Evolutionary conservation across 805 yeast species (phyloP).

Genomic region (Wickerhamiella galacta): DNA sequence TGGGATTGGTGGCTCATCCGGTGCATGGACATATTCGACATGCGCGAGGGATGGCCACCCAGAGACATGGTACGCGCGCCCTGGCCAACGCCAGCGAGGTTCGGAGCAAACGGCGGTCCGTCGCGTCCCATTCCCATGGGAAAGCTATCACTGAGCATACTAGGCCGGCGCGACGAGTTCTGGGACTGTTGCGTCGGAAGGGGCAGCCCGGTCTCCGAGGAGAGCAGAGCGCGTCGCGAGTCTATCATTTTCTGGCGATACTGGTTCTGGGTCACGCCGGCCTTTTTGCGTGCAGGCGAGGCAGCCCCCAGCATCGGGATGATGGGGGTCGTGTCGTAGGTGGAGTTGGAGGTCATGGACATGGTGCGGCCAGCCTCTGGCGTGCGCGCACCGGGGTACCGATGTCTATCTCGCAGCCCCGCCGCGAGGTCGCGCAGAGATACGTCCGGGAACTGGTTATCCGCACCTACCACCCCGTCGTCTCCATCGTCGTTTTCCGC

Average conservation of each 20-base stretch:
- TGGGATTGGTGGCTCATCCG: too few species aligned
- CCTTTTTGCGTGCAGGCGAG: conserved; percentile 4
- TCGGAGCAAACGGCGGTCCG: background rate
- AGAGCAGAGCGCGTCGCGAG: conserved; percentile 12
- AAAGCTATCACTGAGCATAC: background rate
- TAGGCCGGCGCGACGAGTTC: background rate
- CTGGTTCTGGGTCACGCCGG: conserved; percentile 9
- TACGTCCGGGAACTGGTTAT: conserved; percentile 12
- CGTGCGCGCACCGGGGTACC: conserved; percentile 18
- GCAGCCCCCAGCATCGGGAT: conserved; percentile 19
- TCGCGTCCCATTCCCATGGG: background rate
- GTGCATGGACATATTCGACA: background rate
- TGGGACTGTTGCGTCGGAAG: conserved; percentile 5
- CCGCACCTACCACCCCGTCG: conserved; percentile 14
- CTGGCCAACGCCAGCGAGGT: too few species aligned
- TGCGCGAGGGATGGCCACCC: background rate
- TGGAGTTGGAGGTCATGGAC: conserved; percentile 20
- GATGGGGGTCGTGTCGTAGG: conserved; percentile 22
- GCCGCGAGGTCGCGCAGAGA: conserved; percentile 12
- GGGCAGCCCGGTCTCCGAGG: conserved; percentile 13
- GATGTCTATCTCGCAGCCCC: conserved; percentile 20
- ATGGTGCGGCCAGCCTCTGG: conserved; percentile 15
- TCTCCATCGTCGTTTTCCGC: conserved; percentile 4
- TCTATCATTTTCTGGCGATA: conserved; percentile 18
- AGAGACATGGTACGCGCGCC: conserved; percentile 5